A percentile compares a stretch with the other conserved stretches of the same genome.
These are phyloP conservation scores for Fusarium sp. DNA, from an alignment of 2,329 filamentous ascomycete species.

Conservation along the genomic window DNA sequence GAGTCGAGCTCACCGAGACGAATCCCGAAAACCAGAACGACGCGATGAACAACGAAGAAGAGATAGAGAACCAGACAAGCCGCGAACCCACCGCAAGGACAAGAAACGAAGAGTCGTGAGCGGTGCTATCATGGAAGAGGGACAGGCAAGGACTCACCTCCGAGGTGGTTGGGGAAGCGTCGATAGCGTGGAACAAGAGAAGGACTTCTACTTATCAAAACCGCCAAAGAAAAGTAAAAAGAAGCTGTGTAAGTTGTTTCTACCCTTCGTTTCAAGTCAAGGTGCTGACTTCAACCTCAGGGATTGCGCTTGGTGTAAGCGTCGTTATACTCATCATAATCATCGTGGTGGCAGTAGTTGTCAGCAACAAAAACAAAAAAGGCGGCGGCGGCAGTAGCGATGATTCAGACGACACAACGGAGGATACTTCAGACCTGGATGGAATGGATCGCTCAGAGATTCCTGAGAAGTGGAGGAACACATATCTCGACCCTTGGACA, in stretches of 20 bases:
- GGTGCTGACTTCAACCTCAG: conserved; percentile 55
- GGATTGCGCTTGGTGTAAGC: conserved; percentile 69
- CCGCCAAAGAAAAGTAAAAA: conserved; percentile 68
- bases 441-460: conserved; percentile 70
- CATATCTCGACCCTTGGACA: conserved; percentile 87
- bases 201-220: conserved; percentile 62
- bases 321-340: conserved; percentile 77
- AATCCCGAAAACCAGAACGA: conserved; percentile 54
- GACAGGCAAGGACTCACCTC: conserved; percentile 60
- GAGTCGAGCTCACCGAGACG: conserved; percentile 31
- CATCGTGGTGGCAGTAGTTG: conserved; percentile 76
- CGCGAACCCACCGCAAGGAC: conserved; percentile 57
- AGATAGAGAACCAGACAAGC: conserved; percentile 46
- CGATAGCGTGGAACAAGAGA: conserved; percentile 63
- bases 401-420: conserved; percentile 49
- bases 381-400: conserved; percentile 53
- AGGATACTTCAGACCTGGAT: conserved; percentile 59
- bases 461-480: conserved; percentile 78
- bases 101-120: conserved; percentile 77
- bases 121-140: conserved; percentile 79
- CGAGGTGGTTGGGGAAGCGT: conserved; percentile 61
- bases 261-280: background rate
- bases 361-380: conserved; percentile 73
- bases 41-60: conserved; percentile 44
- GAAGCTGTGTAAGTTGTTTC: conserved; percentile 68